These are phyloP conservation scores for Colletotrichum eleusines DNA, from an alignment of 2,329 filamentous ascomycete genomes.

Conservation along the genomic window DNA sequence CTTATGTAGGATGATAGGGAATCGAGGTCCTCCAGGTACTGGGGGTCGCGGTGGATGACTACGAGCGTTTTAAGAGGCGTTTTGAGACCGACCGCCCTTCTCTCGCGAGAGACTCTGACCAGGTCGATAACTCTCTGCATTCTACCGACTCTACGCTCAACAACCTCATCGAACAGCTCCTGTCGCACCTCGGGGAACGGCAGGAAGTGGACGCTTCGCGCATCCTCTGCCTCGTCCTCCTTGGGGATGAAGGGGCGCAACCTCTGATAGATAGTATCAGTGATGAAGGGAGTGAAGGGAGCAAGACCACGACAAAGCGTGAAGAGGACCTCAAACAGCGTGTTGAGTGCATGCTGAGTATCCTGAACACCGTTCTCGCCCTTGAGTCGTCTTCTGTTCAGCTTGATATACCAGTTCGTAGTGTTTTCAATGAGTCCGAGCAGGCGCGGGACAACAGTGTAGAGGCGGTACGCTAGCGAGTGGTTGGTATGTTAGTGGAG, in stretches of 20 bases:
- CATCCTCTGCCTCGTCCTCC: constrained; percentile 74
- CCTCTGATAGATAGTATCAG: constrained; percentile 91
- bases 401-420: constrained; percentile 99
- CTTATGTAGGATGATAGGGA: constrained; percentile 89
- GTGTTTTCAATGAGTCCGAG: constrained; percentile 90
- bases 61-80: constrained; percentile 90
- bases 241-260: constrained; percentile 86
- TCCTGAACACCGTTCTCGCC: constrained; percentile 88
- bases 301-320: constrained; percentile 89
- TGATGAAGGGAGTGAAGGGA: constrained; percentile 95
- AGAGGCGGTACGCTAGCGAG: constrained; percentile 75
- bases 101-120: constrained; percentile 86
- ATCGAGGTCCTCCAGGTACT: constrained; percentile 88
- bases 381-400: constrained; percentile 92
- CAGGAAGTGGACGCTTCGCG: constrained; percentile 92
- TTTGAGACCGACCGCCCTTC: constrained; percentile 86
- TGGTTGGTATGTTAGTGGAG: constrained; percentile 3
- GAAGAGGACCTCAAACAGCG: constrained; percentile 92
- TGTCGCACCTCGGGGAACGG: constrained; percentile 88
- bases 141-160: constrained; percentile 86
- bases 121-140: constrained; percentile 98
- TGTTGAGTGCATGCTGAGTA: constrained; percentile 91
- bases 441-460: constrained; percentile 90
- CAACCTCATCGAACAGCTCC: constrained; percentile 86
- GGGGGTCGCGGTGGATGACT: constrained; percentile 84